These are phyloP conservation scores for Trichoderma reesei DNA, from an alignment of 495 filamentous ascomycete genomes.

Conservation along the genomic window DNA sequence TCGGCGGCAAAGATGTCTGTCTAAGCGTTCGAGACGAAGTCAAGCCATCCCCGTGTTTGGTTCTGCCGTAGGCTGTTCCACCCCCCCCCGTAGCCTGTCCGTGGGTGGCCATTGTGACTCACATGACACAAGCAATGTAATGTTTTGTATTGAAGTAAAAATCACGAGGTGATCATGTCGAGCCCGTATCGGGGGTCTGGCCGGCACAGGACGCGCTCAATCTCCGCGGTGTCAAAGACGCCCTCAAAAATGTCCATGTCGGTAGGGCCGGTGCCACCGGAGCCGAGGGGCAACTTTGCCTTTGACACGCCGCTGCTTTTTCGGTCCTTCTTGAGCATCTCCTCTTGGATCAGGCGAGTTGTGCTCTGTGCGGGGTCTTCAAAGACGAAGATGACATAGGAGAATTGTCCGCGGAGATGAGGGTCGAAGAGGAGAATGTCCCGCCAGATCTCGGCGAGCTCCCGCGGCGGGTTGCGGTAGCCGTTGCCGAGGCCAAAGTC, in stretches of 20 bases:
- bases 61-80: background rate
- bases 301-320: slow-evolving; percentile 19
- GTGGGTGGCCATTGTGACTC: background rate
- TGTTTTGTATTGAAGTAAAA: background rate
- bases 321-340: slow-evolving; percentile 37
- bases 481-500: slow-evolving; percentile 62
- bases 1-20: background rate
- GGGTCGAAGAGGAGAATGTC: slow-evolving; percentile 53
- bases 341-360: slow-evolving; percentile 34
- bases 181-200: slow-evolving; percentile 38
- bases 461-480: slow-evolving; percentile 56
- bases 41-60: background rate
- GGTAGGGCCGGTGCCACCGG: slow-evolving; percentile 24
- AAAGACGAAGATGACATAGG: slow-evolving; percentile 62
- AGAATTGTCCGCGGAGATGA: slow-evolving; percentile 58
- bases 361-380: slow-evolving; percentile 40
- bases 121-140: background rate
- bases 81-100: background rate
- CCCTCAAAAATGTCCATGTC: slow-evolving; percentile 35
- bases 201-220: slow-evolving; percentile 29
- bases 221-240: slow-evolving; percentile 32
- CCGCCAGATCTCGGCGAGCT: slow-evolving; percentile 60
- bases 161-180: slow-evolving; percentile 31
- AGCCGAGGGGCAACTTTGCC: slow-evolving; percentile 24
- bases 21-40: background rate